These are phyloP conservation scores for Eimeria tenella DNA, from an alignment of 169 alveolate species.

Conservation along the genomic window DNA sequence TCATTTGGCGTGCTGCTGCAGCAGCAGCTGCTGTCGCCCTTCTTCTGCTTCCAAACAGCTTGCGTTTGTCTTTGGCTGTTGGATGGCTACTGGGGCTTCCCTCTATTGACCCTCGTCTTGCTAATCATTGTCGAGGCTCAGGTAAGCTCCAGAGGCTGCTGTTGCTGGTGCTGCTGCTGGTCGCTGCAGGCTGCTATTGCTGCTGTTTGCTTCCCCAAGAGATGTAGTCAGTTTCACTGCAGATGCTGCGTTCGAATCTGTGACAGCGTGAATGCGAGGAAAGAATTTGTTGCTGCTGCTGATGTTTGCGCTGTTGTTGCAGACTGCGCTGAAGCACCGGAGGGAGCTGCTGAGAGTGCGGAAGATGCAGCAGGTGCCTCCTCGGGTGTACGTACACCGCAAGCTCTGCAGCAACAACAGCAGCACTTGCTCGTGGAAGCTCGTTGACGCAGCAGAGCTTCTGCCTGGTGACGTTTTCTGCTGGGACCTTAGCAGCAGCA, in stretches of 20 bases:
- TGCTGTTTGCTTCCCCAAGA: neutral
- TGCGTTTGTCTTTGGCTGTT: conserved; percentile 96
- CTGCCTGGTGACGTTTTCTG: conserved; percentile 96
- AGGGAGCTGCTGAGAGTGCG: conserved; percentile 31
- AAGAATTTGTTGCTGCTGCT: conserved; percentile 9
- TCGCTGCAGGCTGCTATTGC: neutral
- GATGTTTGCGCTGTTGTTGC: neutral
- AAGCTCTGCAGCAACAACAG: conserved; percentile 27
- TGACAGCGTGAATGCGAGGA: too few relatives aligned
- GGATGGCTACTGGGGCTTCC: conserved; percentile 97
- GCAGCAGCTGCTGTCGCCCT: conserved; percentile 97
- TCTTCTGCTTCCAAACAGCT: conserved; percentile 97
- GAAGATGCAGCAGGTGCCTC: conserved; percentile 28
- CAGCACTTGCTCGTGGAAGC: conserved; percentile 90
- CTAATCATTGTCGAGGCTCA: conserved; percentile 89
- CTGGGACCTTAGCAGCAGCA: conserved; percentile 26
- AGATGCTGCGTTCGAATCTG: conserved; percentile 57
- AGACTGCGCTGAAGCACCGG: conserved; percentile 12
- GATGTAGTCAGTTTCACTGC: neutral
- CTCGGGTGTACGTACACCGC: conserved; percentile 63
- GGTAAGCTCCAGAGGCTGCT: conserved; percentile 84
- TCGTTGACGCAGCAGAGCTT: conserved; percentile 90
- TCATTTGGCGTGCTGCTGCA: conserved; percentile 92
- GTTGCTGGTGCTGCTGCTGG: conserved; percentile 9
- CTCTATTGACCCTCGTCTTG: conserved; percentile 93